Evolutionary conservation across 352 stramenopile species (phyloP).

Genomic region (Pythium brachiatum): DNA sequence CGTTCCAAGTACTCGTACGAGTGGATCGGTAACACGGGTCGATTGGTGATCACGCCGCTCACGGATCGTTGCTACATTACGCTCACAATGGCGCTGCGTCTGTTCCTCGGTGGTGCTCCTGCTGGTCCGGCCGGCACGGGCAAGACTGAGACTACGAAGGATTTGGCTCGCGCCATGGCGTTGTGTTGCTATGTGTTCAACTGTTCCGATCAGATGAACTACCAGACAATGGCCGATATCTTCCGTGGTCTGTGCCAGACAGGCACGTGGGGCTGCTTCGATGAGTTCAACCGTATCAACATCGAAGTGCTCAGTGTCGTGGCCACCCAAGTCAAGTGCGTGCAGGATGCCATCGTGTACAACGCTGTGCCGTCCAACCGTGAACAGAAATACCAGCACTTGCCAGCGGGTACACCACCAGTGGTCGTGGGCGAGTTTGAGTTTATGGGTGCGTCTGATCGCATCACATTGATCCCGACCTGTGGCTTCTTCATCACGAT

Average conservation of each 20-base stretch:
- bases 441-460: constrained; percentile 85
- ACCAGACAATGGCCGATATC: constrained; percentile 88
- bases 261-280: constrained; percentile 86
- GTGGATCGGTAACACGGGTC: constrained; percentile 88
- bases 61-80: constrained; percentile 98
- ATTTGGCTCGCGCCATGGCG: constrained; percentile 81
- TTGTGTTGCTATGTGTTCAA: constrained; percentile 90
- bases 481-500: constrained; percentile 96
- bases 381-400: constrained; percentile 92
- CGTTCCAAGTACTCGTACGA: constrained; percentile 92
- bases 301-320: constrained; percentile 88
- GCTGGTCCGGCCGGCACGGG: constrained; percentile 92
- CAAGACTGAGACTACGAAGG: constrained; percentile 88
- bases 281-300: constrained; percentile 89
- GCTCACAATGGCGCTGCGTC: constrained; percentile 93
- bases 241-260: constrained; percentile 84
- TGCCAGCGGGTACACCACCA: constrained; percentile 92
- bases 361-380: constrained; percentile 93
- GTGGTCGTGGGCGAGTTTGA: constrained; percentile 85
- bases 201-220: constrained; percentile 89
- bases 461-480: constrained; percentile 83
- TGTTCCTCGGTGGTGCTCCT: constrained; percentile 95
- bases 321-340: constrained; percentile 82
- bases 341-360: constrained; percentile 83
- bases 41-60: constrained; percentile 94